Evolutionary conservation across 2,329 filamentous ascomycete genomes (phyloP), one percentile per base, ranked within the genome.

Genomic region (Zymoseptoria crescenta): DNA sequence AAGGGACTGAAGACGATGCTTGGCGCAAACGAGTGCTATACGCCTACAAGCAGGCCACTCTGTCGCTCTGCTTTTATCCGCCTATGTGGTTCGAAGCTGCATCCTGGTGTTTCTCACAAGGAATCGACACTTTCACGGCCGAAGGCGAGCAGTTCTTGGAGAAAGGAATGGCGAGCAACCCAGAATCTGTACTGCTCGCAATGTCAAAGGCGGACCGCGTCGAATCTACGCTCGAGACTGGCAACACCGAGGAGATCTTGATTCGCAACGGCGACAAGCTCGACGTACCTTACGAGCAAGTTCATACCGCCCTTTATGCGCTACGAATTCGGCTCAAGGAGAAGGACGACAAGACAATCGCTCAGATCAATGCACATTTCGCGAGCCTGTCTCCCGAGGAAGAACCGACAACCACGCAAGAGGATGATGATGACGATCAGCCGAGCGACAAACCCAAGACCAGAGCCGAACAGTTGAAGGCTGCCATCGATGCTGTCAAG

Each of bases 41-140:
- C 73, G 87, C 90, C 64, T 97, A 96, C 79, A 94, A 91, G 73
- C 93, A 96, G 73, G 91, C 93, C 4, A 77, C 96, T 52, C 96
- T 96, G 88, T 87, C 91, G 3, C 78, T 99, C 57, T 86, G 92
- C 55, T 99, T 97, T 75, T 94, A 93, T 84, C 92, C 94, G 3
- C 89, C 96, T 71, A 86, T 96, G 67, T 99, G 94, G 94, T 92
- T 91, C 54, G 91, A 96, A 61, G 93, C 91, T 8, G 89, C 92
- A 0, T 89, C 96, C 65, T 97, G 93, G 84, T 96, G 90, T 73
- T 91, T 91, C 69, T 83, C 87, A 57, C 91, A 94, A 67, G 83
- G 83, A 51, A 77, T 92, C 65, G 80, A 83, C 45, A 76, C 84
- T 51, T 56, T 68, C 52, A 64, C 53, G 3, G 52, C 50, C 13